Evolutionary conservation across 139 green algal species (phyloP).

Genomic region (Tetradesmus obliquus): DNA sequence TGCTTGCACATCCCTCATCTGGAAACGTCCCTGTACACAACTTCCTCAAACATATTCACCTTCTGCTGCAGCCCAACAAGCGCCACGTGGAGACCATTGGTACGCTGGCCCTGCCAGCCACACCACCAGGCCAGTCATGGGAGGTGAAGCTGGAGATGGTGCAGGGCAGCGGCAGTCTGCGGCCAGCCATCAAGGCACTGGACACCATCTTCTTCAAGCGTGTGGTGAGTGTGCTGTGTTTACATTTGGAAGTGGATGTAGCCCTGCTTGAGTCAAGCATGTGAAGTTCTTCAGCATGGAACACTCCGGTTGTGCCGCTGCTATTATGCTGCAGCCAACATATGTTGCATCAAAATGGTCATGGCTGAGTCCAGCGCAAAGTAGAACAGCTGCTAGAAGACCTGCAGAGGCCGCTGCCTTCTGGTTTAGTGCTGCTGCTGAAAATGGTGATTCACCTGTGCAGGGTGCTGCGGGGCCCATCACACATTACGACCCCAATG

Average conservation of each 20-base stretch:
- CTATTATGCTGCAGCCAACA: too few relatives aligned
- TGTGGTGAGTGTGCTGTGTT: not conserved
- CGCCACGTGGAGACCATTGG: not conserved
- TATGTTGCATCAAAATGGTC: too few relatives aligned
- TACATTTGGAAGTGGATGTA: not conserved
- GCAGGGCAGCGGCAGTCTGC: not conserved
- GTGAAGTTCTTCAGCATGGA: too few relatives aligned
- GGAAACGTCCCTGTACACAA: too few relatives aligned
- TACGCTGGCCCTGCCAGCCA: not conserved
- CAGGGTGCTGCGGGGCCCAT: not conserved
- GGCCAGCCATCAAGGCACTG: not conserved
- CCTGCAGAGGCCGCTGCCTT: too few relatives aligned
- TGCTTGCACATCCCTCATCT: too few relatives aligned
- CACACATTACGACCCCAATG: not conserved
- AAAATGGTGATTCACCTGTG: not conserved
- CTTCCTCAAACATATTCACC: too few relatives aligned
- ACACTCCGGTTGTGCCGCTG: too few relatives aligned
- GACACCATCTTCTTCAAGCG: conserved; percentile 10
- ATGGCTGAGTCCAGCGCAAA: too few relatives aligned
- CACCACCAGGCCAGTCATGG: not conserved
- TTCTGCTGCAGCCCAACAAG: not conserved
- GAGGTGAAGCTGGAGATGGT: not conserved
- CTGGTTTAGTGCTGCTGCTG: not conserved
- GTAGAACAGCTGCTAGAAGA: too few relatives aligned
- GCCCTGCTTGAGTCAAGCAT: too few relatives aligned